phyloP scores from a whole-genome alignment of 2,329 filamentous ascomycete genomes.

The Pseudogymnoascus sp. region DNA sequence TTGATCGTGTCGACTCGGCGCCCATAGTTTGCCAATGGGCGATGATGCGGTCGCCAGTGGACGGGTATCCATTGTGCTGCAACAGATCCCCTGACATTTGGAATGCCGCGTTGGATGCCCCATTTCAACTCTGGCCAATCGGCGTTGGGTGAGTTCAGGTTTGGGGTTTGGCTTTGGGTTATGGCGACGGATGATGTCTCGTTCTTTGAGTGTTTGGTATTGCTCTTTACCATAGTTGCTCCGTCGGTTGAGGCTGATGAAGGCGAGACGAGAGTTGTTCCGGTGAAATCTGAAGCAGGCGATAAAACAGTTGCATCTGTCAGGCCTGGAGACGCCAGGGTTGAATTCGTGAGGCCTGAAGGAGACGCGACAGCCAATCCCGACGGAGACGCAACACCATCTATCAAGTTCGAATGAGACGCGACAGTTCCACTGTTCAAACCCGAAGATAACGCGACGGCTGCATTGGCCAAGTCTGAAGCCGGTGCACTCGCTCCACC shows the following conservation, averaged over 20 bases:
- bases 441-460: background rate
- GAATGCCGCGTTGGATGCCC: slow-evolving; percentile 10
- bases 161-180: background rate
- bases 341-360: too few species aligned
- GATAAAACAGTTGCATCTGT: background rate
- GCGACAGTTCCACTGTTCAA: background rate
- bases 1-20: slow-evolving; percentile 31
- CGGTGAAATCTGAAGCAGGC: background rate
- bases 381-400: background rate
- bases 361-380: too few species aligned
- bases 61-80: slow-evolving; percentile 29
- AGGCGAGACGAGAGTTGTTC: background rate
- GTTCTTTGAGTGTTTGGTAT: background rate
- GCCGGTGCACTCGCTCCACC: background rate
- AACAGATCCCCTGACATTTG: slow-evolving; percentile 29
- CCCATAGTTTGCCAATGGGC: slow-evolving; percentile 29
- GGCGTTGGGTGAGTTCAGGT: background rate
- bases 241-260: background rate
- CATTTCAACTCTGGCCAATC: background rate
- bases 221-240: background rate
- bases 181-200: background rate
- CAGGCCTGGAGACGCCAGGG: background rate
- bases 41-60: slow-evolving; percentile 26
- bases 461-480: background rate
- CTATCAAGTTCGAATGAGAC: too few species aligned